These are phyloP conservation scores for Teratosphaeria zuluensis DNA, from an alignment of 2,329 filamentous ascomycete genomes.

Conservation along the genomic window DNA sequence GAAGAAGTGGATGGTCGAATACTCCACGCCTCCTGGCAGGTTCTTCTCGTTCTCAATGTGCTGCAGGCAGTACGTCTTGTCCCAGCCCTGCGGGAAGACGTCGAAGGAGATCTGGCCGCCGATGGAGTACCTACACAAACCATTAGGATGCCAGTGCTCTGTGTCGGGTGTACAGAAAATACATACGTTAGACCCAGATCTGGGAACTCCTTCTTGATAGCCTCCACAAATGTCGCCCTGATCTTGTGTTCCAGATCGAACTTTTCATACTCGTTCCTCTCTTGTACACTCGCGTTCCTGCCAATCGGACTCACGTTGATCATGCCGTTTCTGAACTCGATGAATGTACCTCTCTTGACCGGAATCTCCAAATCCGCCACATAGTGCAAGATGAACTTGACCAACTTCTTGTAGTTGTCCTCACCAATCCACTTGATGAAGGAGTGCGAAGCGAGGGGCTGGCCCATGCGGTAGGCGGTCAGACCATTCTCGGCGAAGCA, in stretches of 20 bases:
- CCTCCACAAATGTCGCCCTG: slow-evolving; percentile 64
- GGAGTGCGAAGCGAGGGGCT: slow-evolving; percentile 63
- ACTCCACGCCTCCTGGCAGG: slow-evolving; percentile 57
- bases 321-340: slow-evolving; percentile 89
- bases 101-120: slow-evolving; percentile 98
- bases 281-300: slow-evolving; percentile 70
- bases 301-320: slow-evolving; percentile 77
- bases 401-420: slow-evolving; percentile 69
- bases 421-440: slow-evolving; percentile 94
- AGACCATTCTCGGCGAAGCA: slow-evolving; percentile 97
- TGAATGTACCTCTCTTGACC: slow-evolving; percentile 72
- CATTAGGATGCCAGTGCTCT: slow-evolving; percentile 1
- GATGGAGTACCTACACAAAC: slow-evolving; percentile 63
- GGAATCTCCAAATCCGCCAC: slow-evolving; percentile 76
- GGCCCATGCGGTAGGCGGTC: slow-evolving; percentile 76
- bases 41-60: slow-evolving; percentile 74
- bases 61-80: slow-evolving; percentile 92
- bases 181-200: slow-evolving; percentile 76
- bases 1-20: slow-evolving; percentile 92
- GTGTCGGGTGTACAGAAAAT: background rate
- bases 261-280: slow-evolving; percentile 71
- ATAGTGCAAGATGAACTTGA: slow-evolving; percentile 68
- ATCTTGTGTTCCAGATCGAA: slow-evolving; percentile 74
- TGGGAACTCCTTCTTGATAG: slow-evolving; percentile 69
- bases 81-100: slow-evolving; percentile 93